Base-by-base conservation (phyloP, 495 filamentous ascomycete genomes). In the Tricharina praecox region DNA sequence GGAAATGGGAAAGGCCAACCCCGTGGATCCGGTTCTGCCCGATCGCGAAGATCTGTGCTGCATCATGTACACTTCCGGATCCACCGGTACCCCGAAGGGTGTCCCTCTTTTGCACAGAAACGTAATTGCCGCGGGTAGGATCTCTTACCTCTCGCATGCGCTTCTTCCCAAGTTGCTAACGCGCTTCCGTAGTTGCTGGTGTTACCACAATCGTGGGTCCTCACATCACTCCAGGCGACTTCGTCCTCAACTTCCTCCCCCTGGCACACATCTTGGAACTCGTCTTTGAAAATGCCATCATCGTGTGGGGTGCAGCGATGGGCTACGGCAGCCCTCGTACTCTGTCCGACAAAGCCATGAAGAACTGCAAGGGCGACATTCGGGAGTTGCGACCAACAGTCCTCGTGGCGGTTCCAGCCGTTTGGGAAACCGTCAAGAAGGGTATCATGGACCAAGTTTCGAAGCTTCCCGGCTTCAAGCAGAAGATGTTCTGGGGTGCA, bases 41-140 rank as follows among this genome's bases (percentile, higher is more conserved):
- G 64, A 68, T 21, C 72, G 83, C 1, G 83, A 94, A 41, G 88
- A 94, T 62, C 74, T 97, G 10, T 90, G 82, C 72, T 94, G 90
- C 62, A 93, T 97, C 64, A 97, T 97, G 90, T 97, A 96, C 69
- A 97, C 90, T 1, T 96, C 90, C 24, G 90, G 90, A 35, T 93
- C 88, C n/a, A 97, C 90, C 3, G 90, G 90, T 41, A 75, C 86
- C 0, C 90, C 90, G 28, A 97, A 96, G 72, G 90, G 90, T 65
- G 90, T 97, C 23, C 77, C 85, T 24, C 65, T 97, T 53, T 90
- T 78, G 56, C 90, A 97, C 63, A 81, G 68, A 46, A 82, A 86
- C 57, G 84, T 97, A 16, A 70, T 97, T 56, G 88, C 83, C 53
- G 80, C 88, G 41, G 77, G 82, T 84, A 70, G 65, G 78, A 24